These are phyloP conservation scores for Boletus sp. DNA, from an alignment of 768 basidiomycete genomes.

Conservation along the genomic window DNA sequence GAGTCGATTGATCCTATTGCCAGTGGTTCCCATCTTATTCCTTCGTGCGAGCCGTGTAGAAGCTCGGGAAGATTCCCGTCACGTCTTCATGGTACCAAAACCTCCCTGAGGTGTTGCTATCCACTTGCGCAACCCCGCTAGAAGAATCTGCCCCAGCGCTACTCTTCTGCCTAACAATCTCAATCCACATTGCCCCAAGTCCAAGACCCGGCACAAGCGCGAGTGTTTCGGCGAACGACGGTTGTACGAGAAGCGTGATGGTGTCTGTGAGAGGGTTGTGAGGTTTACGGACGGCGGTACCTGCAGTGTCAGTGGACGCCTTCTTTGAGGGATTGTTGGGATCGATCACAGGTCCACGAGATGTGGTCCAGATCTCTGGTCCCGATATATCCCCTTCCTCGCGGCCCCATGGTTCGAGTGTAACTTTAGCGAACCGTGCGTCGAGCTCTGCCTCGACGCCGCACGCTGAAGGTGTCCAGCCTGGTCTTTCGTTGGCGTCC, in stretches of 20 bases:
- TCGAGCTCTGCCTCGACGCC: slow-evolving; percentile 48
- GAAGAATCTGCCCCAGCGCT: neutral
- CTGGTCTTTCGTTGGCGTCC: neutral
- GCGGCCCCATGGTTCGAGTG: slow-evolving; percentile 54
- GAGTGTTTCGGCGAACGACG: slow-evolving; percentile 40
- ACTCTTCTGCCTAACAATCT: slow-evolving; percentile 45
- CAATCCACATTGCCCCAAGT: slow-evolving; percentile 64
- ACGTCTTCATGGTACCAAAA: slow-evolving; percentile 65
- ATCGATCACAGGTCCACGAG: slow-evolving; percentile 35
- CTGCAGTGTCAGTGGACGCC: slow-evolving; percentile 1
- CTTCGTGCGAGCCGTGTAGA: slow-evolving; percentile 31
- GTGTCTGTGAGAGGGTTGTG: slow-evolving; percentile 55
- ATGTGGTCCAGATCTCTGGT: slow-evolving; percentile 35
- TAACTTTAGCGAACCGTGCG: slow-evolving; percentile 44
- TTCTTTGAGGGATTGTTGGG: slow-evolving; percentile 16
- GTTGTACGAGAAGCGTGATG: slow-evolving; percentile 57
- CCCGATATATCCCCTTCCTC: slow-evolving; percentile 37
- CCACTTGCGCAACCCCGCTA: slow-evolving; percentile 6
- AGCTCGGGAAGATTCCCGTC: slow-evolving; percentile 52
- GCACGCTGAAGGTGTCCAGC: slow-evolving; percentile 20
- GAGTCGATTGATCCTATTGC: neutral
- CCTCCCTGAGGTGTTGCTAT: slow-evolving; percentile 1
- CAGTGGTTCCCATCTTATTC: neutral
- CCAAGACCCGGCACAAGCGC: slow-evolving; percentile 49
- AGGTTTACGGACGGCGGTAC: slow-evolving; percentile 16